phyloP scores from a whole-genome alignment of 75 land plant genomes.

The Pinus tabuliformis region DNA sequence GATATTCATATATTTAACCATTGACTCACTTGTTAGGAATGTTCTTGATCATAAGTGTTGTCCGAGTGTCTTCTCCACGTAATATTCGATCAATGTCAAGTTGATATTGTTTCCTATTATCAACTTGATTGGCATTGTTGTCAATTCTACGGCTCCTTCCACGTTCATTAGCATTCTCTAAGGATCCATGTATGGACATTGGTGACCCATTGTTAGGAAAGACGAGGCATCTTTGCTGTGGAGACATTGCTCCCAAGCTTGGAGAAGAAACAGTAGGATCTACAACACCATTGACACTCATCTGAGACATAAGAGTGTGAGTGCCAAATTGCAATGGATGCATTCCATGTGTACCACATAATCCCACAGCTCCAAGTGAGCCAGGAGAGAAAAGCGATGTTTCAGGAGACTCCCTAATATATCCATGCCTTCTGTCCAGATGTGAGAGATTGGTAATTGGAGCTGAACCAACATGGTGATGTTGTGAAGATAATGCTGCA shows the following conservation, averaged over 20 bases:
- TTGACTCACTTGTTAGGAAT: conserved; percentile 88
- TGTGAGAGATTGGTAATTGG: conserved; percentile 54
- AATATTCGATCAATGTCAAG: conserved; percentile 83
- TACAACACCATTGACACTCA: conserved; percentile 34
- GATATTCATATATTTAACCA: neutral
- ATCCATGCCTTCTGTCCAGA: conserved; percentile 41
- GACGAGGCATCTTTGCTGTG: conserved; percentile 55
- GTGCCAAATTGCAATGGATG: conserved; percentile 44
- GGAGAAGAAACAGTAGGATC: conserved; percentile 38
- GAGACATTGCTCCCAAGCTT: conserved; percentile 56
- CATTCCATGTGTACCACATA: conserved; percentile 44
- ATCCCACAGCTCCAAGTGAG: conserved; percentile 46
- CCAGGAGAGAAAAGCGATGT: conserved; percentile 46
- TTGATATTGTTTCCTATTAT: conserved; percentile 86
- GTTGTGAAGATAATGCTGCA: conserved; percentile 33
- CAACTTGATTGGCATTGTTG: conserved; percentile 40
- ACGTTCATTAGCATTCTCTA: conserved; percentile 57
- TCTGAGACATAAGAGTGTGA: conserved; percentile 32
- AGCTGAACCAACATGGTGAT: conserved; percentile 53
- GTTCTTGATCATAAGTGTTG: conserved; percentile 96
- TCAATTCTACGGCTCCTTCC: conserved; percentile 70
- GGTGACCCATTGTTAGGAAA: conserved; percentile 41
- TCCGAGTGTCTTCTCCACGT: conserved; percentile 83
- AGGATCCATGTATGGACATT: conserved; percentile 32
- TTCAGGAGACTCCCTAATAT: conserved; percentile 45